A percentile compares a stretch with the other conserved stretches of the same genome.
These are phyloP conservation scores for Cladophialophora yegresii DNA, from an alignment of 2,329 filamentous ascomycete species.

Conservation along the genomic window DNA sequence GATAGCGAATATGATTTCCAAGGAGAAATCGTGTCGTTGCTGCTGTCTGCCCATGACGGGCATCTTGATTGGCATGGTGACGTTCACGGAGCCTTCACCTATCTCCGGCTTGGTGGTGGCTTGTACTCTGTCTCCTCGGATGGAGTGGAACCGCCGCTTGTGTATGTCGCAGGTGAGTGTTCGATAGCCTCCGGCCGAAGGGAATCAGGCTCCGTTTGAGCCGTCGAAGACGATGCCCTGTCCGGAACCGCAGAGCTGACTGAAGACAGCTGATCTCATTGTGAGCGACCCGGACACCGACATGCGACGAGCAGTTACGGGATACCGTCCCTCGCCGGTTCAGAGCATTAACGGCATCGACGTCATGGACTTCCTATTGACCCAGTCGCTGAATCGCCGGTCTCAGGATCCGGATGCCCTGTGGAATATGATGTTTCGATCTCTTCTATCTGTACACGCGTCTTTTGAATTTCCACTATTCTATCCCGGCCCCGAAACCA, in stretches of 20 bases:
- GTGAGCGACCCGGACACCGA: slow-evolving; percentile 8
- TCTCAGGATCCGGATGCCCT: slow-evolving; percentile 41
- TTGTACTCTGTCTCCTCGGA: slow-evolving; percentile 26
- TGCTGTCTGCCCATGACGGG: slow-evolving; percentile 63
- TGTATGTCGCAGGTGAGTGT: slow-evolving; percentile 51
- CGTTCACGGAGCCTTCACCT: slow-evolving; percentile 35
- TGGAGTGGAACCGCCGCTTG: slow-evolving; percentile 19
- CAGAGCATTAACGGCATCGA: slow-evolving; percentile 40
- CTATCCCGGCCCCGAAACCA: slow-evolving; percentile 39
- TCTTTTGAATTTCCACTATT: slow-evolving; percentile 19
- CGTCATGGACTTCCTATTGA: slow-evolving; percentile 37
- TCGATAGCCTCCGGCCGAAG: background rate
- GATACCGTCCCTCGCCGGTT: slow-evolving; percentile 38
- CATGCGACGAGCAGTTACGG: slow-evolving; percentile 8
- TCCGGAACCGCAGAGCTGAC: slow-evolving; percentile 7
- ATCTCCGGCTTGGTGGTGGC: slow-evolving; percentile 25
- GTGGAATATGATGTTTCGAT: slow-evolving; percentile 41
- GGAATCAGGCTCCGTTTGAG: background rate
- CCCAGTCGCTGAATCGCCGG: slow-evolving; percentile 28
- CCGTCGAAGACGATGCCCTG: background rate
- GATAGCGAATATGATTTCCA: slow-evolving; percentile 60
- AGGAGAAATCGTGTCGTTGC: slow-evolving; percentile 55
- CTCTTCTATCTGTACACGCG: slow-evolving; percentile 5
- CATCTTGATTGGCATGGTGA: slow-evolving; percentile 48
- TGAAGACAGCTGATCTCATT: slow-evolving; percentile 24